These are phyloP conservation scores for Botrytis squamosa DNA, from an alignment of 2,329 filamentous ascomycete genomes.

Conservation along the genomic window DNA sequence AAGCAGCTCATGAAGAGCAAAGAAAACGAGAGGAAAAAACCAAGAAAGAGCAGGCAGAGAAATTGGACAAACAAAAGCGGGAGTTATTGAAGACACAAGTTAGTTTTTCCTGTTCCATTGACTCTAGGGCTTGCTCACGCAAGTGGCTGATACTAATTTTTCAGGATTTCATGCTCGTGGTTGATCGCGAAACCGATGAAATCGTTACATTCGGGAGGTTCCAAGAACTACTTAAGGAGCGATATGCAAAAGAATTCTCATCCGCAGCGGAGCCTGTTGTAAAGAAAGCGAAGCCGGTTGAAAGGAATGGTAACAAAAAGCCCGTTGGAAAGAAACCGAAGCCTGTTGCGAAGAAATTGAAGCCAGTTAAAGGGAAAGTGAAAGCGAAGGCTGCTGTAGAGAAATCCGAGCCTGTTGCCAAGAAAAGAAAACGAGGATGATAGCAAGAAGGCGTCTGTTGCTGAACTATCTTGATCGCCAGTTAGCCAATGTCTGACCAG, in stretches of 20 bases:
- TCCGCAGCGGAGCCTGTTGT: neutral
- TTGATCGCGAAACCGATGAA: slow-evolving; percentile 4
- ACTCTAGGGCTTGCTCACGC: too few species aligned
- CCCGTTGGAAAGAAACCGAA: neutral
- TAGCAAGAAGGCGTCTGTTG: too few species aligned
- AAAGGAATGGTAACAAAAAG: neutral
- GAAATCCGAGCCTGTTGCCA: neutral
- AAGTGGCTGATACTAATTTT: neutral
- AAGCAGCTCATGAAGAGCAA: neutral
- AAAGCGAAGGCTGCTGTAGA: neutral
- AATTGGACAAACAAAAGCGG: neutral
- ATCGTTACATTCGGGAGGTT: neutral
- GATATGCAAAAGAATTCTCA: neutral
- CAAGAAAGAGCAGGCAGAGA: neutral
- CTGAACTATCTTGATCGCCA: neutral
- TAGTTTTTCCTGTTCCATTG: neutral
- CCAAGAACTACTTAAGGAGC: neutral
- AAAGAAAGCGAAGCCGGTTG: neutral
- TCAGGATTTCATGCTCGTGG: neutral
- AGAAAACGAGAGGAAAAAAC: neutral
- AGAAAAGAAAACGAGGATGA: neutral
- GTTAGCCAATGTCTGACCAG: neutral
- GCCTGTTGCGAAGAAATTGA: neutral
- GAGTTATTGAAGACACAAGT: neutral
- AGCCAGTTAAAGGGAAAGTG: neutral